These are phyloP conservation scores for Annona squamosa DNA, from an alignment of 164 flowering plant genomes.

Conservation along the genomic window DNA sequence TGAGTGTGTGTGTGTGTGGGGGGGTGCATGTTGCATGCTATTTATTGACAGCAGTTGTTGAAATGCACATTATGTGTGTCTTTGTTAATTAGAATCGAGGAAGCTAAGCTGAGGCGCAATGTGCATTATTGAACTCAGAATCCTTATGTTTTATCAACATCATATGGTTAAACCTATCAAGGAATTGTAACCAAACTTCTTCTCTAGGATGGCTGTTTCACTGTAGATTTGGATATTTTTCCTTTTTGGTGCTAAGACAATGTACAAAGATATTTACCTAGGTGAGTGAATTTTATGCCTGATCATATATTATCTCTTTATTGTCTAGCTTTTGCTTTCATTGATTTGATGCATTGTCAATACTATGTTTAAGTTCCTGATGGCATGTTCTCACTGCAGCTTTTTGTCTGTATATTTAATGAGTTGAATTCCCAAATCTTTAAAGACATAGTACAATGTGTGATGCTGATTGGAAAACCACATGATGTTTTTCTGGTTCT, in stretches of 20 bases:
- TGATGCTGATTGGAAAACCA: too few relatives aligned
- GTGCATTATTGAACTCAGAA: conserved; percentile 75
- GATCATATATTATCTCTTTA: neutral
- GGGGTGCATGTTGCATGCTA: too few relatives aligned
- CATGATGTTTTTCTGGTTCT: too few relatives aligned
- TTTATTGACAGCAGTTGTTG: neutral
- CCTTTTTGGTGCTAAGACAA: conserved; percentile 92
- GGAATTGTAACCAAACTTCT: neutral
- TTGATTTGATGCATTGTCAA: too few relatives aligned
- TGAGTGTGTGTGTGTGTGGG: too few relatives aligned
- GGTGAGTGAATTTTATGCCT: conserved; percentile 38
- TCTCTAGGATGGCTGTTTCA: conserved; percentile 90
- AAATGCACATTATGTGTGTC: neutral
- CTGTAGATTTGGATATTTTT: conserved; percentile 89
- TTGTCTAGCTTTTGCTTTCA: too few relatives aligned
- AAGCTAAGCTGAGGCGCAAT: conserved; percentile 98
- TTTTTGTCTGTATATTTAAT: too few relatives aligned
- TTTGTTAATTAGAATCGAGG: conserved; percentile 58
- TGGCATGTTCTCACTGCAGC: too few relatives aligned
- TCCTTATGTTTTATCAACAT: conserved; percentile 53
- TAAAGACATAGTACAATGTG: too few relatives aligned
- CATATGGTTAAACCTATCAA: neutral
- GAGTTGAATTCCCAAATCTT: too few relatives aligned
- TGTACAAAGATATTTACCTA: conserved; percentile 85
- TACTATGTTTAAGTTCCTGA: too few relatives aligned